Conservation (phyloP, 768 basidiomycete genomes). For the Leccinum imitatum region DNA sequence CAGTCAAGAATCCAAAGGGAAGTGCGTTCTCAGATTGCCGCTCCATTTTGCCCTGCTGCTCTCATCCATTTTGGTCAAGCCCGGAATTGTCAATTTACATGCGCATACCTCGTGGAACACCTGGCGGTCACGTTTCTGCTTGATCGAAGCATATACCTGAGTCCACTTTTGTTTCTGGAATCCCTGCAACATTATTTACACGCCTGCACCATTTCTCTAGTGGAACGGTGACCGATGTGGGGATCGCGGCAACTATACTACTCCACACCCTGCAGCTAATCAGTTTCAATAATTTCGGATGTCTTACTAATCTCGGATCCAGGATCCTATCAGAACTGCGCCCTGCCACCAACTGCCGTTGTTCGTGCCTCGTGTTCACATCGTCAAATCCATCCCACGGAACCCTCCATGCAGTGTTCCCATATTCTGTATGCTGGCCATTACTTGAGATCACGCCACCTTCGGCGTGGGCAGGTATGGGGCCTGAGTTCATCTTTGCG, state of each 20-base stretch:
- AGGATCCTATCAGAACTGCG: slow-evolving; percentile 7
- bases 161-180: not conserved
- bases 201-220: not conserved
- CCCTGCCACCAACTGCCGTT: slow-evolving; percentile 12
- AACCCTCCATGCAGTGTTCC: slow-evolving; percentile 10
- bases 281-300: not conserved
- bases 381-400: slow-evolving; percentile 21
- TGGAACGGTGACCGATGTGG: not conserved
- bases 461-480: slow-evolving; percentile 14
- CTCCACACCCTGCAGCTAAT: not conserved
- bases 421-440: slow-evolving; percentile 7
- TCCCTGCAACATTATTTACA: not conserved
- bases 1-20: not conserved
- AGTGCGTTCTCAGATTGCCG: not conserved
- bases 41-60: not conserved
- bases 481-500: slow-evolving; percentile 18
- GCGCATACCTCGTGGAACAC: slow-evolving; percentile 13
- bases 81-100: slow-evolving; percentile 3
- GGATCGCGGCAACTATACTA: slow-evolving; percentile 1
- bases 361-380: slow-evolving; percentile 31
- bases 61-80: slow-evolving; percentile 1
- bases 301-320: slow-evolving; percentile 15
- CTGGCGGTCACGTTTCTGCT: not conserved
- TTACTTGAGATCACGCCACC: slow-evolving; percentile 13
- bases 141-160: slow-evolving; percentile 2